Evolutionary conservation across 805 yeast species (phyloP), one percentile per base, ranked within the genome.

Genomic region (Zygosaccharomyces bisporus): DNA sequence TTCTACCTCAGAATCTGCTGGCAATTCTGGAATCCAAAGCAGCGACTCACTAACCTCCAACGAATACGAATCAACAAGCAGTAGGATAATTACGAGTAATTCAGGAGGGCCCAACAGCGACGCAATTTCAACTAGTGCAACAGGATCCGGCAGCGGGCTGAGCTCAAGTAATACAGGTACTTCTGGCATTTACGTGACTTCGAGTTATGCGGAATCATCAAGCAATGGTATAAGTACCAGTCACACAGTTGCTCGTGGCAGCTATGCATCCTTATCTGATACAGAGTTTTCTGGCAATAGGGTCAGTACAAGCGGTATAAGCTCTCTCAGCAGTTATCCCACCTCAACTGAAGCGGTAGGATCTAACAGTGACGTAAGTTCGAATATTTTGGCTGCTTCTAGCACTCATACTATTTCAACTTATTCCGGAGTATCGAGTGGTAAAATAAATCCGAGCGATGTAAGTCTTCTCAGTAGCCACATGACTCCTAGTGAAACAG

Each of bases 11-110:
- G 29, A 24, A 24, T 17, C 34, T 25, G 16, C 52, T 19, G 47
- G 51, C 17, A 23, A 23, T 29, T 21, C 45, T 31, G 23, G 14
- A 29, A 27, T 16, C 14, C 53, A 59, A 17, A 57, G 57, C 13
- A 46, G 47, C 3, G 48, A 48, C 8, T 44, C 54, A 8, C 53
- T 57, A 12, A 52, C 59, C 17, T 47, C 54, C 4, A 45, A 43
- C n/a, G 45, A 43, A 19, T 42, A 53, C 14, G 18, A 21, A 13
- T n/a, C 7, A 20, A 12, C 17, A 6, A 13, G 16, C 18, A 35
- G 10, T 35, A 9, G 13, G 14, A 8, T 6, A 7, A 35, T 12
- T 17, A 12, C 39, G 20, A 13, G 30, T 6, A 16, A 14, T 13
- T 3, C 30, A 5, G 23, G n/a, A n/a, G n/a, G n/a, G n/a, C n/a